A percentile compares a stretch with the other conserved stretches of the same genome.
Evolutionary conservation across 2,329 filamentous ascomycete species (phyloP).

Genomic region (Verticillium dahliae): DNA sequence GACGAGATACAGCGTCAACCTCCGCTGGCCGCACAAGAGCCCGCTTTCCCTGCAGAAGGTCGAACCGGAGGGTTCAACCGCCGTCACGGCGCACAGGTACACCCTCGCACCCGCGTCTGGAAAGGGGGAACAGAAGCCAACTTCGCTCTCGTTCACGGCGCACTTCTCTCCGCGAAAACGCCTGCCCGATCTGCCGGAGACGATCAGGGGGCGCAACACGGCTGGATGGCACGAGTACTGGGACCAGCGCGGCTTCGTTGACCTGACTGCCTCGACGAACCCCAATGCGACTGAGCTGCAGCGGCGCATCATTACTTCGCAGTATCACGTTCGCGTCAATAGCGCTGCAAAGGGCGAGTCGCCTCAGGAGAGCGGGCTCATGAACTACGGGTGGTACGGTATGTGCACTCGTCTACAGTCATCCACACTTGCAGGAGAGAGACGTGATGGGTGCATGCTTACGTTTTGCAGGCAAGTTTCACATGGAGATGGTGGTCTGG

Average conservation of each 20-base stretch:
- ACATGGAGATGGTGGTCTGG: conserved; percentile 38
- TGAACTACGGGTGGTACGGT: conserved; percentile 41
- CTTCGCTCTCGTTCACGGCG: conserved; percentile 22
- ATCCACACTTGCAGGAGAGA: no score
- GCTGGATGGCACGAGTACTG: conserved; percentile 27
- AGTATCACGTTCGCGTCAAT: conserved; percentile 36
- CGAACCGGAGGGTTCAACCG: conserved; percentile 16
- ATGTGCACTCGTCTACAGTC: background rate
- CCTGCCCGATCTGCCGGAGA: conserved; percentile 15
- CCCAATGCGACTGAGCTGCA: conserved; percentile 32
- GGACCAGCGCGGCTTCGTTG: conserved; percentile 32
- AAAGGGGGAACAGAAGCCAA: background rate
- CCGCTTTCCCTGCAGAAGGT: conserved; percentile 9
- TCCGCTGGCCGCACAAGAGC: conserved; percentile 21
- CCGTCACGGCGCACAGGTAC: conserved; percentile 24
- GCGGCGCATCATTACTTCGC: conserved; percentile 34
- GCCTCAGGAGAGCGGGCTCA: conserved; percentile 29
- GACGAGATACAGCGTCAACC: conserved; percentile 30
- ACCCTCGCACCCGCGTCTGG: conserved; percentile 14
- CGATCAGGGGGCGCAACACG: conserved; percentile 16
- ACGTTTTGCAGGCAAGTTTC: conserved; percentile 27
- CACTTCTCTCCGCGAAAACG: conserved; percentile 23
- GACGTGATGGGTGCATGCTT: conserved; percentile 18
- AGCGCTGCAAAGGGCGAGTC: conserved; percentile 27
- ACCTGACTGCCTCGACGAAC: conserved; percentile 27